Percentiles rank a stretch among this genome's conserved stretches.
Evolutionary conservation across 2,329 filamentous ascomycete species (phyloP).

Genomic region (Scytalidium sp.): DNA sequence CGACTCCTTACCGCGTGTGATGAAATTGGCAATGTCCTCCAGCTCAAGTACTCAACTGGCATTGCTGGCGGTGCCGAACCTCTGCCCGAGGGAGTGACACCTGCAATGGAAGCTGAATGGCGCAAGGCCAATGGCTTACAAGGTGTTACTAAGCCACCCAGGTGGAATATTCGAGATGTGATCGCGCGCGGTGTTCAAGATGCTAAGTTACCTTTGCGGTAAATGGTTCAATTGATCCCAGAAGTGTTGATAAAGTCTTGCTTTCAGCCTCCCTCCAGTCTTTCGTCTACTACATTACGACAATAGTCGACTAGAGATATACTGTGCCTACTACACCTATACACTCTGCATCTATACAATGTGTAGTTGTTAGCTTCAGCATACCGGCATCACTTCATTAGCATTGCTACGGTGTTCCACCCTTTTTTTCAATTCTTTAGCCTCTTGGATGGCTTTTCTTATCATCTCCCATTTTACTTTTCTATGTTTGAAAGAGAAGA

Average conservation of each 20-base stretch:
- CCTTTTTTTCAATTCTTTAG: neutral
- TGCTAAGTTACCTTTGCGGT: slow-evolving; percentile 60
- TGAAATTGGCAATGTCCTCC: slow-evolving; percentile 85
- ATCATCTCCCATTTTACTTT: neutral
- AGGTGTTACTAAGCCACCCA: slow-evolving; percentile 51
- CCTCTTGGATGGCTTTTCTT: neutral
- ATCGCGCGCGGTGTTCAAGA: slow-evolving; percentile 67
- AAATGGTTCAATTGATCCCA: slow-evolving; percentile 19
- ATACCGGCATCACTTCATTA: neutral
- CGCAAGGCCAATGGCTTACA: slow-evolving; percentile 52
- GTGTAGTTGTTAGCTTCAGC: neutral
- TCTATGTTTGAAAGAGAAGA: neutral
- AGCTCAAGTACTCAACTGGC: slow-evolving; percentile 96
- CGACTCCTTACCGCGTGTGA: slow-evolving; percentile 85
- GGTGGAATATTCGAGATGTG: slow-evolving; percentile 71
- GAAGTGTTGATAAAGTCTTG: neutral
- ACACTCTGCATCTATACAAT: too few relatives aligned
- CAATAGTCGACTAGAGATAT: neutral
- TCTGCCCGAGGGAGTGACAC: slow-evolving; percentile 66
- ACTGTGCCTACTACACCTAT: neutral
- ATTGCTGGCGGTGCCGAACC: slow-evolving; percentile 84
- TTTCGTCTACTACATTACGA: neutral
- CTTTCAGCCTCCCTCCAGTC: neutral
- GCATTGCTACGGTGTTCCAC: neutral
- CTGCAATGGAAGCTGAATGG: slow-evolving; percentile 71